A percentile compares a stretch with the other conserved stretches of the same genome.
These are phyloP conservation scores for Reutealis trisperma DNA, from an alignment of 345 rosid species.

Conservation along the genomic window DNA sequence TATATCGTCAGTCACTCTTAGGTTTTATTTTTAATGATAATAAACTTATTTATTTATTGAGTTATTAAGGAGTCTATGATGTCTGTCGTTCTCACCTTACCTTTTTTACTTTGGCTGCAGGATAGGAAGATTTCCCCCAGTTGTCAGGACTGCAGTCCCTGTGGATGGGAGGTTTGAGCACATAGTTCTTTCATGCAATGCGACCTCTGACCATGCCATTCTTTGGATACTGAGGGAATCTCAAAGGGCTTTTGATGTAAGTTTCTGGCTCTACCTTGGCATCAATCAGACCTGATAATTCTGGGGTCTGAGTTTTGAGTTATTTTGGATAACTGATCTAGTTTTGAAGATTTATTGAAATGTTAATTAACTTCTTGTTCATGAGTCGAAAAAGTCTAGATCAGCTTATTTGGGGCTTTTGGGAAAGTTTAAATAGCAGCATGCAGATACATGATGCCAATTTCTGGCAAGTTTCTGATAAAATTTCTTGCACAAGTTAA, in stretches of 20 bases:
- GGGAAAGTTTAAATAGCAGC: neutral
- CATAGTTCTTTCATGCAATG: conserved; percentile 83
- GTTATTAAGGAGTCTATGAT: neutral
- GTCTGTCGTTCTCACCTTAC: neutral
- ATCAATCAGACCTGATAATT: neutral
- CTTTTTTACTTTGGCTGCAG: conserved; percentile 41
- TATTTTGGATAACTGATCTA: neutral
- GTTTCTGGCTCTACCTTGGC: conserved; percentile 24
- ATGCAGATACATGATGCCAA: neutral
- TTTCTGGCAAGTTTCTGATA: neutral
- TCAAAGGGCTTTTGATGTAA: conserved; percentile 76
- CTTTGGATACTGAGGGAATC: conserved; percentile 91
- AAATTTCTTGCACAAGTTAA: neutral
- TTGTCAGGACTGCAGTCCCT: conserved; percentile 96
- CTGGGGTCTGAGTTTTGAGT: neutral
- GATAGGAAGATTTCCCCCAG: conserved; percentile 84
- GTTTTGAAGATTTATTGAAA: neutral
- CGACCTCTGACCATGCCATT: conserved; percentile 81
- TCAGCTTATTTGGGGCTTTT: neutral
- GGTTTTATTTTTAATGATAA: neutral
- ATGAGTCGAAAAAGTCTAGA: neutral
- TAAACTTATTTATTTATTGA: neutral
- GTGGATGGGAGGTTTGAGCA: conserved; percentile 98
- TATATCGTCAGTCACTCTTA: neutral
- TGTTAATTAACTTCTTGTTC: neutral